Percentiles rank a stretch among this genome's conserved stretches.
Conservation (phyloP, 2,329 filamentous ascomycete genomes). For the Hypoxylon sp. region DNA sequence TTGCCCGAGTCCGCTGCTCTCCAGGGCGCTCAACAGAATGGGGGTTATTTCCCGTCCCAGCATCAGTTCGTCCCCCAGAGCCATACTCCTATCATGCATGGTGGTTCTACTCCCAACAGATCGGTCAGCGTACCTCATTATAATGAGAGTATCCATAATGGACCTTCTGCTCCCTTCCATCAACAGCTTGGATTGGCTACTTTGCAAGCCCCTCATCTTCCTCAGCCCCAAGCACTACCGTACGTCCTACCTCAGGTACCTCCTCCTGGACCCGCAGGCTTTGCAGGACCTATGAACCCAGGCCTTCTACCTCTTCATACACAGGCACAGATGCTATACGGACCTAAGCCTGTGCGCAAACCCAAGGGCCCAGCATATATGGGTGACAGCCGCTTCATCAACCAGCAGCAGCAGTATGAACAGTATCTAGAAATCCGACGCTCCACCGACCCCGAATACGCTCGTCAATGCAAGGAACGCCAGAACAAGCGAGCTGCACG, state of each 20-base stretch:
- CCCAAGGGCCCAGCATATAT: conserved; percentile 39
- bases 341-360: conserved; percentile 47
- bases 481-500: conserved; percentile 43
- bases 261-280: background rate
- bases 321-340: conserved; percentile 39
- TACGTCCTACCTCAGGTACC: background rate
- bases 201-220: no score
- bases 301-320: conserved; percentile 14
- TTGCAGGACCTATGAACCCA: background rate
- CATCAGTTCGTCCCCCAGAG: background rate
- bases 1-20: background rate
- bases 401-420: conserved; percentile 44
- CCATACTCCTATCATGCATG: no score
- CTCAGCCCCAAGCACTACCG: no score
- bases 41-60: background rate
- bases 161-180: no score
- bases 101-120: no score
- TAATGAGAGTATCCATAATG: no score
- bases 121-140: no score
- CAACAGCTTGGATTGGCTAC: no score
- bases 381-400: conserved; percentile 33
- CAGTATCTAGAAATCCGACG: conserved; percentile 45
- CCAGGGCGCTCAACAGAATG: background rate
- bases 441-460: conserved; percentile 38
- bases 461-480: conserved; percentile 41